A percentile compares a stretch with the other conserved stretches of the same genome.
Conservation (phyloP, 768 basidiomycete species). For the Podaxis sp. region DNA sequence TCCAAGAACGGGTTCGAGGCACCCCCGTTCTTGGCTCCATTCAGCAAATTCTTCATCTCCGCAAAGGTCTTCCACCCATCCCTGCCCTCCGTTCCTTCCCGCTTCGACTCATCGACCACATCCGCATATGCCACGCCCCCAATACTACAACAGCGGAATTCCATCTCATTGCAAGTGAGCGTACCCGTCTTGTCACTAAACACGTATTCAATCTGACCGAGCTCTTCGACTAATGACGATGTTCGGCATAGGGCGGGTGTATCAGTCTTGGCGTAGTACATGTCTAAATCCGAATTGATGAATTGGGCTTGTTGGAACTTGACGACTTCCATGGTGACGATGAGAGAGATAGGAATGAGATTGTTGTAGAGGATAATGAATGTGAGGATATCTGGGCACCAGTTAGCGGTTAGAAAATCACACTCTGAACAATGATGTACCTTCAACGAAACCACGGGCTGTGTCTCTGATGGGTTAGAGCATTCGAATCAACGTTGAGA, state of each 20-base stretch:
- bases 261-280: slow-evolving; percentile 95
- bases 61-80: slow-evolving; percentile 78
- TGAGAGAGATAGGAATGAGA: slow-evolving; percentile 96
- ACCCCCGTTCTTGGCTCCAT: slow-evolving; percentile 26
- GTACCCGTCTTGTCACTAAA: slow-evolving; percentile 97
- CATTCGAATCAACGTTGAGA: not conserved
- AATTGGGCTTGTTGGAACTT: slow-evolving; percentile 97
- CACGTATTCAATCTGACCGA: slow-evolving; percentile 96
- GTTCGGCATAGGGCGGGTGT: slow-evolving; percentile 98
- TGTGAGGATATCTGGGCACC: slow-evolving; percentile 78
- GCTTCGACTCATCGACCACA: slow-evolving; percentile 81
- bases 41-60: slow-evolving; percentile 57
- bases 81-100: slow-evolving; percentile 53
- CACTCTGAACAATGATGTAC: slow-evolving; percentile 27
- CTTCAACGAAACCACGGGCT: slow-evolving; percentile 84
- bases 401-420: slow-evolving; percentile 12
- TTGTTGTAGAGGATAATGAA: slow-evolving; percentile 99
- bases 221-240: slow-evolving; percentile 95
- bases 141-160: slow-evolving; percentile 87
- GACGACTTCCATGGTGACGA: slow-evolving; percentile 99
- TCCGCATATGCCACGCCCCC: slow-evolving; percentile 89
- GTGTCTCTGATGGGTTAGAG: not conserved
- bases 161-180: slow-evolving; percentile 97
- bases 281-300: slow-evolving; percentile 97
- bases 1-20: slow-evolving; percentile 59